Conservation (phyloP, 2,329 filamentous ascomycete genomes). For the Colletotrichum sp. region DNA sequence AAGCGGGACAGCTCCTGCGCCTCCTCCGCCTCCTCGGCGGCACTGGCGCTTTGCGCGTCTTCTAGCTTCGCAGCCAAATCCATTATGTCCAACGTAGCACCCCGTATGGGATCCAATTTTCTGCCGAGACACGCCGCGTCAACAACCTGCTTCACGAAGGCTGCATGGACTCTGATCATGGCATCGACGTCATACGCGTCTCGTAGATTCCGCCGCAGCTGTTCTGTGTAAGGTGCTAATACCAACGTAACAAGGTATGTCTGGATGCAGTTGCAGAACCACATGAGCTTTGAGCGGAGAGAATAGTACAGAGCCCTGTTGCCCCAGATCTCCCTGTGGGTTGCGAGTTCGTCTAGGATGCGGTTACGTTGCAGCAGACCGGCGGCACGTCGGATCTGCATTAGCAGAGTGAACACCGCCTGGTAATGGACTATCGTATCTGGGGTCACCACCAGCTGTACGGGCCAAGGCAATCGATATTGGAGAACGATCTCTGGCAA, state of each 20-base stretch:
- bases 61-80: conserved; percentile 77
- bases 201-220: conserved; percentile 62
- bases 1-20: conserved; percentile 43
- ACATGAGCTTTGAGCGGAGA: conserved; percentile 73
- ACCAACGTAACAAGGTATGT: conserved; percentile 79
- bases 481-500: conserved; percentile 69
- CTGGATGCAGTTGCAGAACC: conserved; percentile 78
- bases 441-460: conserved; percentile 75
- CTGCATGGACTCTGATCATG: conserved; percentile 75
- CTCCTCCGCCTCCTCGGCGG: conserved; percentile 40
- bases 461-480: conserved; percentile 71
- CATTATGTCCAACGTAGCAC: conserved; percentile 76
- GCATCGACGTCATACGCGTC: conserved; percentile 76
- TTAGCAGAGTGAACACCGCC: conserved; percentile 73
- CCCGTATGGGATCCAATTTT: conserved; percentile 72
- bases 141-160: conserved; percentile 66
- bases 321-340: conserved; percentile 39
- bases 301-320: conserved; percentile 59
- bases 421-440: conserved; percentile 72
- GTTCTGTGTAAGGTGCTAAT: conserved; percentile 62
- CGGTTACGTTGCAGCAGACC: conserved; percentile 66
- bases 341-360: conserved; percentile 44
- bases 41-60: conserved; percentile 55
- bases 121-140: conserved; percentile 73
- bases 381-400: conserved; percentile 77